Conservation (phyloP, 169 alveolate genomes). For the Plasmodium knowlesi region DNA sequence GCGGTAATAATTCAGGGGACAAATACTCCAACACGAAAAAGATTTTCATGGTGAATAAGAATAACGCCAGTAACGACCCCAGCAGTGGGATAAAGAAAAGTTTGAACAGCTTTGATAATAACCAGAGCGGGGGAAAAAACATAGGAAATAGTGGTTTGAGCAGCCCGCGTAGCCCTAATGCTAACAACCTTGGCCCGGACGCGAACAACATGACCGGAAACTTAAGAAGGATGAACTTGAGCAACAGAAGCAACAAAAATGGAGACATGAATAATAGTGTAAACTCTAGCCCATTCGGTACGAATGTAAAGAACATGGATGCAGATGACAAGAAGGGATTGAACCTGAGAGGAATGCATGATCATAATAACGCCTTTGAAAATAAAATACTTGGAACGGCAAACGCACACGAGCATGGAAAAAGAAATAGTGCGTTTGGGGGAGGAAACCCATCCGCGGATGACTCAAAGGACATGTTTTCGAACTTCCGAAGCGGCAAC, state of each 20-base stretch:
- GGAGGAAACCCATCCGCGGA: neutral
- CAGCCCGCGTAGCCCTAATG: neutral
- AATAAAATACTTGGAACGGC: neutral
- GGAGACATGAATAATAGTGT: slow-evolving; percentile 7
- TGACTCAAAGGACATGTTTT: neutral
- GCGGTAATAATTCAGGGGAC: neutral
- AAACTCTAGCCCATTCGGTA: neutral
- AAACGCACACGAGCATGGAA: neutral
- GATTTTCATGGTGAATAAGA: slow-evolving; percentile 49
- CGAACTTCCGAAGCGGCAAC: slow-evolving; percentile 17
- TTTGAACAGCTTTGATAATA: slow-evolving; percentile 24
- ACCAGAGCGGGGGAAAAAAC: neutral
- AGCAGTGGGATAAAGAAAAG: slow-evolving; percentile 23
- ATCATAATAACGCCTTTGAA: slow-evolving; percentile 10
- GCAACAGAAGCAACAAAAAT: slow-evolving; percentile 20
- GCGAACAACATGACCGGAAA: slow-evolving; percentile 8
- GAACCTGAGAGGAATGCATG: slow-evolving; percentile 32
- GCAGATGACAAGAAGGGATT: slow-evolving; percentile 10
- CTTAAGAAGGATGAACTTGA: neutral
- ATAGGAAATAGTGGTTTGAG: neutral
- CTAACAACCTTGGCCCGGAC: neutral
- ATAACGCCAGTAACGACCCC: slow-evolving; percentile 3
- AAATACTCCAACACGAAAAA: slow-evolving; percentile 10
- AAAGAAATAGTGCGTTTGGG: neutral
- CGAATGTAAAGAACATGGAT: slow-evolving; percentile 2